These are phyloP conservation scores for Ustilago vetiveriae DNA, from an alignment of 1,284 basidiomycete species.

Conservation along the genomic window DNA sequence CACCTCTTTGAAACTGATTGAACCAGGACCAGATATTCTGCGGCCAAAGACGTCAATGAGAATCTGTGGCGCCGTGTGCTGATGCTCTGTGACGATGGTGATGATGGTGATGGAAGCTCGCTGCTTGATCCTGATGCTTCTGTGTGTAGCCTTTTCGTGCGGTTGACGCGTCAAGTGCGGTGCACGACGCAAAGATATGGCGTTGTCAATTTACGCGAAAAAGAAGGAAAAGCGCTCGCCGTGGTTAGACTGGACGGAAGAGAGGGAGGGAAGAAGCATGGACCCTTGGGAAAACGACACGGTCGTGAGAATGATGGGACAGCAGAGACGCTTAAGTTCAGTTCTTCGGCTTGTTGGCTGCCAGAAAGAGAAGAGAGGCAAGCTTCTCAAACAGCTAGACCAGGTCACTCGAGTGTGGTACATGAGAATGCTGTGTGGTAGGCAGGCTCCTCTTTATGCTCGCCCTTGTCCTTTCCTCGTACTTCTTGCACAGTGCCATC, in stretches of 20 bases:
- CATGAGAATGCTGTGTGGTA: neutral
- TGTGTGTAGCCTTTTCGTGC: slow-evolving; percentile 22
- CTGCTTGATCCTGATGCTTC: neutral
- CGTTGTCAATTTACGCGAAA: slow-evolving; percentile 45
- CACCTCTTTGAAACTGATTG: too few species aligned
- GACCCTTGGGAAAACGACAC: slow-evolving; percentile 2
- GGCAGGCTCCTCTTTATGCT: neutral
- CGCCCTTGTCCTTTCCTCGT: too few species aligned
- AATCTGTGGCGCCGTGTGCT: neutral
- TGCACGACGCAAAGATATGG: slow-evolving; percentile 23
- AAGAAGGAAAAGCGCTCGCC: too few species aligned
- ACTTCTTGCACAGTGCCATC: too few species aligned
- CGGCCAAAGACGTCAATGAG: too few species aligned
- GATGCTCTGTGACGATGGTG: neutral
- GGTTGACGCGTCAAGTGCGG: slow-evolving; percentile 29
- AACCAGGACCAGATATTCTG: too few species aligned
- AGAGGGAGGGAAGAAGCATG: slow-evolving; percentile 1
- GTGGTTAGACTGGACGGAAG: neutral
- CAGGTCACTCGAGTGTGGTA: slow-evolving; percentile 3
- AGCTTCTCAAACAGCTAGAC: too few species aligned
- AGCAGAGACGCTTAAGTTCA: too few species aligned
- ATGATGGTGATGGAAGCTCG: too few species aligned
- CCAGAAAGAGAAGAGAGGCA: too few species aligned
- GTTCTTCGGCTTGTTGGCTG: too few species aligned
- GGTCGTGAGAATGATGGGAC: too few species aligned